Evolutionary conservation across 208 protist genomes (phyloP).

Genomic region (Trypanosoma mega): DNA sequence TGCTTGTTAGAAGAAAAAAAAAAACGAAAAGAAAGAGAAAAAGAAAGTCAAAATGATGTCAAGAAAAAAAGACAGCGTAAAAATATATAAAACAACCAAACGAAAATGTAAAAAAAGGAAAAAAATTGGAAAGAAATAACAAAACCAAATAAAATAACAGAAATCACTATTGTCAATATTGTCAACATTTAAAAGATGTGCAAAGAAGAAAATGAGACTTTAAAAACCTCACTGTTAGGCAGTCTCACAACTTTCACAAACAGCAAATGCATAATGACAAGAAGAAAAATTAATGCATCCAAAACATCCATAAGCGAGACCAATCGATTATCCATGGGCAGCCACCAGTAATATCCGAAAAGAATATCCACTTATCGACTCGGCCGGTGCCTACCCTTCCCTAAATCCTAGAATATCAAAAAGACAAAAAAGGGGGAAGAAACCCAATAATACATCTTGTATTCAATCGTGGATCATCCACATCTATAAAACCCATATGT

Average conservation of each 20-base stretch:
- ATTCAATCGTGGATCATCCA: neutral
- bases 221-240: no score
- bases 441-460: neutral
- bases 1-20: constrained; percentile 17
- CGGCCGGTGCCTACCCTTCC: neutral
- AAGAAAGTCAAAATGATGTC: neutral
- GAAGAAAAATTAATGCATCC: no score
- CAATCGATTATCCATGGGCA: no score
- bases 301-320: no score
- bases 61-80: neutral
- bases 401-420: neutral
- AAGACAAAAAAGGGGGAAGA: neutral
- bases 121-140: neutral
- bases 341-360: no score
- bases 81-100: neutral
- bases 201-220: no score
- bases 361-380: neutral
- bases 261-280: no score
- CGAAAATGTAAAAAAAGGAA: neutral
- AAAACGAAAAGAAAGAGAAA: constrained; percentile 31
- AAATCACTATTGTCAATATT: no score
- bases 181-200: no score
- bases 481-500: no score
- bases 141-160: no score
- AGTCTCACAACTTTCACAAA: no score